phyloP scores from a whole-genome alignment of 2,329 filamentous ascomycete genomes.

The Alternaria brassicae region DNA sequence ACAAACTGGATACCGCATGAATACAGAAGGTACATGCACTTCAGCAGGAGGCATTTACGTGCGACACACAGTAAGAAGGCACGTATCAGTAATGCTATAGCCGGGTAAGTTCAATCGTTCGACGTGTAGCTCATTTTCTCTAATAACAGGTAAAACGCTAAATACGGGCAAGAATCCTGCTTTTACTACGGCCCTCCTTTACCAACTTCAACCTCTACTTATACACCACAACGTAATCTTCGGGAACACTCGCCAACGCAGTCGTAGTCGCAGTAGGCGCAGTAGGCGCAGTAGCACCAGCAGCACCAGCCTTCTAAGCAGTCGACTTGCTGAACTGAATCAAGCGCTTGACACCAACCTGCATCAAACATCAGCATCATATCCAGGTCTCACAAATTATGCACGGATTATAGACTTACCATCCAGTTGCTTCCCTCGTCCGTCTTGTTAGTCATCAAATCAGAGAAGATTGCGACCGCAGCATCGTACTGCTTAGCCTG shows the following conservation, averaged over 20 bases:
- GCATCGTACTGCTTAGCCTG: conserved; percentile 55
- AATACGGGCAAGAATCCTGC: not conserved
- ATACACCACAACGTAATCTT: not conserved
- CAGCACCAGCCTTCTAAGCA: conserved; percentile 4
- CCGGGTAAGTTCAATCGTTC: not conserved
- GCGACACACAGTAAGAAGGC: not conserved
- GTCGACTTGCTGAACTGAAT: conserved; percentile 50
- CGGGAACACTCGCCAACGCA: not conserved
- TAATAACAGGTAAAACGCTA: not conserved
- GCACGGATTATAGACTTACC: conserved; percentile 50
- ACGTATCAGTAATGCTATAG: not conserved
- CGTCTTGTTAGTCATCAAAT: conserved; percentile 57
- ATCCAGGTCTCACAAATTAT: not conserved
- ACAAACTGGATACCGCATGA: too few species aligned
- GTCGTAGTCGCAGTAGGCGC: not conserved
- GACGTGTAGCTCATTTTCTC: not conserved
- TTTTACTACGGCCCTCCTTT: not conserved
- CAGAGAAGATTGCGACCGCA: conserved; percentile 54
- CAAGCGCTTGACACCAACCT: conserved; percentile 50
- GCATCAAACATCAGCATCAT: conserved; percentile 11
- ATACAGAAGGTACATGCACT: not conserved
- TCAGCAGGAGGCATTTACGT: not conserved
- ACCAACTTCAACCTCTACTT: not conserved
- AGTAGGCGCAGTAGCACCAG: not conserved
- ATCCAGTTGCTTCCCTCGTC: conserved; percentile 61